phyloP scores from a whole-genome alignment of 139 green algal species.

The Ettlia oleoabundans region DNA sequence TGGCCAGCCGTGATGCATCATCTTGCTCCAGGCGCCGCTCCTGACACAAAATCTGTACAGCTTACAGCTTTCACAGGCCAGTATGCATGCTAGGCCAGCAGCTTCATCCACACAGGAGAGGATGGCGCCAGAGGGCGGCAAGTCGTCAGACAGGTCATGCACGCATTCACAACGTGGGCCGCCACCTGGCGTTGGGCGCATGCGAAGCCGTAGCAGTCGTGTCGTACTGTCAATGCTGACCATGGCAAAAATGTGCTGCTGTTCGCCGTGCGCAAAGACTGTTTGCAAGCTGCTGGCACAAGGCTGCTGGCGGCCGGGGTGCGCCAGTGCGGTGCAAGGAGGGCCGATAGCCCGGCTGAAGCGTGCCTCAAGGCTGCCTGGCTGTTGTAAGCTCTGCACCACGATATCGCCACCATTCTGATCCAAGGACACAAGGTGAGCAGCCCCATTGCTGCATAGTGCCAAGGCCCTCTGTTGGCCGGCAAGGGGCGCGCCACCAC shows the following conservation, averaged over 20 bases:
- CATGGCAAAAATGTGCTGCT: neutral
- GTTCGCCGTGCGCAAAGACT: neutral
- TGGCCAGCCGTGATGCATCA: neutral
- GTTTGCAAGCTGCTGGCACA: neutral
- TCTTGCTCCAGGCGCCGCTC: neutral
- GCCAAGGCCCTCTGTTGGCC: too few relatives aligned
- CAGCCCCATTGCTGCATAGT: too few relatives aligned
- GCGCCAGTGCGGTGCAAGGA: too few relatives aligned
- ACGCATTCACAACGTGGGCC: neutral
- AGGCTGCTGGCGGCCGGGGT: too few relatives aligned
- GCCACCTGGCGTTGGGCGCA: neutral
- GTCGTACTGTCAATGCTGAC: neutral
- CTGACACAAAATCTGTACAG: neutral
- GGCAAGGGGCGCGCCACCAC: too few relatives aligned
- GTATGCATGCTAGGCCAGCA: neutral
- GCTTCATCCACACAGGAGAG: neutral
- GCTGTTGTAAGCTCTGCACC: too few relatives aligned
- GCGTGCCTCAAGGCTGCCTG: too few relatives aligned
- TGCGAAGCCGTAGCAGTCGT: neutral
- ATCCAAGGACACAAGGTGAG: too few relatives aligned
- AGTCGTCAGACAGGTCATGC: neutral
- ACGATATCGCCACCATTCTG: too few relatives aligned
- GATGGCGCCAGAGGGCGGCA: neutral
- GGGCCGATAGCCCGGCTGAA: too few relatives aligned
- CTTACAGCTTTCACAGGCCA: neutral